phyloP scores from a whole-genome alignment of 768 basidiomycete species.

The Amanita molliuscula region DNA sequence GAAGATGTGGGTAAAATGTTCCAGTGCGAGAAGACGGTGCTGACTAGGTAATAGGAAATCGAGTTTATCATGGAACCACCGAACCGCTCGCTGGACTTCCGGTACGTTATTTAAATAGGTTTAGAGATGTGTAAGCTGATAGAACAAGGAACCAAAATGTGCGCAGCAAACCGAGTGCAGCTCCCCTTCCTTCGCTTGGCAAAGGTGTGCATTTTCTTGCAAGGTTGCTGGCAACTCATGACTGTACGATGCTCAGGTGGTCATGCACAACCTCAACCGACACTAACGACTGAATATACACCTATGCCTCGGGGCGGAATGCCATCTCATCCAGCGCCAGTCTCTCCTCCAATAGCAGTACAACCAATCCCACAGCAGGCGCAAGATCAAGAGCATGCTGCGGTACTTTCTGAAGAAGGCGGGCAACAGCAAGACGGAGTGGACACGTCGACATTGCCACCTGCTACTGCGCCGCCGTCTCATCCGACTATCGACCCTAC shows the following conservation, averaged over 20 bases:
- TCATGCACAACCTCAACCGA: conserved; percentile 34
- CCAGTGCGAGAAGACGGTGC: background rate
- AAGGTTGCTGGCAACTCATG: background rate
- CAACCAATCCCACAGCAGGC: conserved; percentile 9
- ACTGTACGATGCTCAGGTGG: background rate
- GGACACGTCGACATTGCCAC: conserved; percentile 56
- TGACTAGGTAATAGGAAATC: conserved; percentile 47
- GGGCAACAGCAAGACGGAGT: conserved; percentile 23
- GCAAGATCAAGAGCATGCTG: conserved; percentile 6
- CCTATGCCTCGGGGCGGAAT: conserved; percentile 50
- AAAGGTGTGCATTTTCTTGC: conserved; percentile 15
- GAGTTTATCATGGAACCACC: conserved; percentile 87
- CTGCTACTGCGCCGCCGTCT: conserved; percentile 63
- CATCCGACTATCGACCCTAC: conserved; percentile 71
- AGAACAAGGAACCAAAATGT: background rate
- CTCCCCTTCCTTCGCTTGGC: conserved; percentile 19
- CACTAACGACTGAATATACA: conserved; percentile 77
- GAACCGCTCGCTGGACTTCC: conserved; percentile 63
- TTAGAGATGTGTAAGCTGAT: background rate
- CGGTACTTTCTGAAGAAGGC: conserved; percentile 4
- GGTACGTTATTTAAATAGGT: conserved; percentile 28
- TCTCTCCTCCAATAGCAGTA: background rate
- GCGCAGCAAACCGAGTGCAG: conserved; percentile 1
- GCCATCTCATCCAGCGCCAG: conserved; percentile 12
- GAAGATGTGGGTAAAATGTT: conserved; percentile 19